Evolutionary conservation across 192 early-diverging fungal genomes (phyloP).

Genomic region (Backusella circina): DNA sequence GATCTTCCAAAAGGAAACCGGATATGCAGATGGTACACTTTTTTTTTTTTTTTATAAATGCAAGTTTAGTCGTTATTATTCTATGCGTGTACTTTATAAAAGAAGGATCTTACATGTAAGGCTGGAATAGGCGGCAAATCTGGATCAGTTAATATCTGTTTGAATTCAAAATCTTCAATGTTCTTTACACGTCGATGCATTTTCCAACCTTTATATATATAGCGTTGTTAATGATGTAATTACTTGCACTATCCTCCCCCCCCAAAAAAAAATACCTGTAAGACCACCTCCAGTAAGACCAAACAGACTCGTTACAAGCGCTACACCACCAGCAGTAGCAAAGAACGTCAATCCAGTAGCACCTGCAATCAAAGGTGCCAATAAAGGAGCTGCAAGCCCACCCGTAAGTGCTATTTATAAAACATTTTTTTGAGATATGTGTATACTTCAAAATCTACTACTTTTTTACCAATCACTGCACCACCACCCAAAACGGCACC

Average conservation of each 20-base stretch:
- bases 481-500: conserved; percentile 51
- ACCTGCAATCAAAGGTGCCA: conserved; percentile 43
- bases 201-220: conserved; percentile 25
- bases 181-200: conserved; percentile 37
- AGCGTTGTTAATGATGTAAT: not conserved
- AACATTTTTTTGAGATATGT: not conserved
- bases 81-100: not conserved
- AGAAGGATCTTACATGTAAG: conserved; percentile 35
- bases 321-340: conserved; percentile 50
- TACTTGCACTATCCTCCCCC: no score
- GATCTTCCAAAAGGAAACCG: conserved; percentile 48
- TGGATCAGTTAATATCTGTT: conserved; percentile 42
- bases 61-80: not conserved
- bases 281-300: conserved; percentile 55
- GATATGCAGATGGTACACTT: conserved; percentile 54
- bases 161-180: conserved; percentile 48
- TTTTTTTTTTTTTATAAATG: not conserved
- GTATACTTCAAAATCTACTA: not conserved
- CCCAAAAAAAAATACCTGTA: conserved; percentile 39
- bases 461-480: conserved; percentile 45
- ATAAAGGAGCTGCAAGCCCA: conserved; percentile 49
- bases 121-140: conserved; percentile 53
- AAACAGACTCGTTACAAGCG: conserved; percentile 51
- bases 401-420: conserved; percentile 29
- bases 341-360: conserved; percentile 51